A percentile compares a stretch with the other conserved stretches of the same genome.
phyloP scores from a whole-genome alignment of 2,329 filamentous ascomycete genomes.

The Sclerotinia trifoliorum region DNA sequence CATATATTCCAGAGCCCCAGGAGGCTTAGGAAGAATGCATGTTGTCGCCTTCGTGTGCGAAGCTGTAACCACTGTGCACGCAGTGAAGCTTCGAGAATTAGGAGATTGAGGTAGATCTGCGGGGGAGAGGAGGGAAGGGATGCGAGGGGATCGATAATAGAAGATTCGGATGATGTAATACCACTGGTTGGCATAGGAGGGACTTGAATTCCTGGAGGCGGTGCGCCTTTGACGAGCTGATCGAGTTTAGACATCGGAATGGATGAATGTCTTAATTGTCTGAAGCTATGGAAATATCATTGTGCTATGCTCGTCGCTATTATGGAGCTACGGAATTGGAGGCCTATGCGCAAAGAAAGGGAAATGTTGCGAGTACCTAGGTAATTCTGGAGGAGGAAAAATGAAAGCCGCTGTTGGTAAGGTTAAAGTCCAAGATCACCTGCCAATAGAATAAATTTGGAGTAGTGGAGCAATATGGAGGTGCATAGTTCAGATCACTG shows the following conservation, averaged over 20 bases:
- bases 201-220: slow-evolving; percentile 55
- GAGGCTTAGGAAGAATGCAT: slow-evolving; percentile 85
- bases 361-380: background rate
- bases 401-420: background rate
- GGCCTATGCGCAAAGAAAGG: background rate
- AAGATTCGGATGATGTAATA: slow-evolving; percentile 38
- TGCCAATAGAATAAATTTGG: slow-evolving; percentile 12
- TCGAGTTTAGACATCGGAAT: slow-evolving; percentile 49
- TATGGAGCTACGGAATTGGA: slow-evolving; percentile 6
- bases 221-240: slow-evolving; percentile 88
- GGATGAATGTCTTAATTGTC: slow-evolving; percentile 20
- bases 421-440: background rate
- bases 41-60: slow-evolving; percentile 81
- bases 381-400: background rate
- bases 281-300: slow-evolving; percentile 30
- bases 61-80: slow-evolving; percentile 91
- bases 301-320: slow-evolving; percentile 9
- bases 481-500: slow-evolving; percentile 5
- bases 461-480: slow-evolving; percentile 17
- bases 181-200: slow-evolving; percentile 42
- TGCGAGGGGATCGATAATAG: slow-evolving; percentile 39
- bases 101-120: slow-evolving; percentile 89
- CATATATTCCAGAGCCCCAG: slow-evolving; percentile 77
- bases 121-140: slow-evolving; percentile 41
- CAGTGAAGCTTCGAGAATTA: slow-evolving; percentile 92